These are phyloP conservation scores for Xenoacremonium recifei DNA, from an alignment of 2,329 filamentous ascomycete genomes.

Conservation along the genomic window DNA sequence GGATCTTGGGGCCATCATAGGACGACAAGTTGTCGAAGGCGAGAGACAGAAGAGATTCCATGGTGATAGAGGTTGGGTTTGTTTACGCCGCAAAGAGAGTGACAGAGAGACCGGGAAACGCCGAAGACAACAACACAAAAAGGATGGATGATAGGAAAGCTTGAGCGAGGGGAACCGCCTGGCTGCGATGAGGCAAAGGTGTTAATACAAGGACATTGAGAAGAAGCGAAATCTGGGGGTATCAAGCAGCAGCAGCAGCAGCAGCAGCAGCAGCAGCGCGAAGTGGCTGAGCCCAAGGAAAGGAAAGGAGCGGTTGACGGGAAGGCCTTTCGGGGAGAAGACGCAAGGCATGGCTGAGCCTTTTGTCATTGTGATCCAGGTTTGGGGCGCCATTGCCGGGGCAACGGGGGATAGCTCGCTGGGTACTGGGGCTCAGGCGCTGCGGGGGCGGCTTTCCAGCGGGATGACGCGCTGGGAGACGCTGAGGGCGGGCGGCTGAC, in stretches of 20 bases:
- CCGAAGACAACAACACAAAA: constrained; percentile 4
- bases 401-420: too few species aligned
- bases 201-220: constrained; percentile 12
- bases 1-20: constrained; percentile 83
- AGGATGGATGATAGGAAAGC: constrained; percentile 3
- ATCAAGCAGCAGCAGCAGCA: constrained; percentile 18
- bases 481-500: too few species aligned
- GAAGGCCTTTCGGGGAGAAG: too few species aligned
- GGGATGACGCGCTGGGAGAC: too few species aligned
- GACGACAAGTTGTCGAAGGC: constrained; percentile 97
- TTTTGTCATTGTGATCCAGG: too few species aligned
- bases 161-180: constrained; percentile 5
- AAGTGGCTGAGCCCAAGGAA: constrained; percentile 14
- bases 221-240: constrained; percentile 12
- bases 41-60: constrained; percentile 90
- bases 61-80: constrained; percentile 39
- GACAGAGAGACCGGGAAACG: constrained; percentile 10
- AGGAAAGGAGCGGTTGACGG: too few species aligned
- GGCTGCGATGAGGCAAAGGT: constrained; percentile 5
- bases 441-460: too few species aligned
- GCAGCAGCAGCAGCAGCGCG: too few species aligned
- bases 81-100: constrained; percentile 8
- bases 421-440: too few species aligned
- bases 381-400: too few species aligned
- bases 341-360: too few species aligned